Evolutionary conservation across 2,329 filamentous ascomycete species (phyloP), one percentile per base, ranked within the genome.

Genomic region (Colletotrichum sidae): DNA sequence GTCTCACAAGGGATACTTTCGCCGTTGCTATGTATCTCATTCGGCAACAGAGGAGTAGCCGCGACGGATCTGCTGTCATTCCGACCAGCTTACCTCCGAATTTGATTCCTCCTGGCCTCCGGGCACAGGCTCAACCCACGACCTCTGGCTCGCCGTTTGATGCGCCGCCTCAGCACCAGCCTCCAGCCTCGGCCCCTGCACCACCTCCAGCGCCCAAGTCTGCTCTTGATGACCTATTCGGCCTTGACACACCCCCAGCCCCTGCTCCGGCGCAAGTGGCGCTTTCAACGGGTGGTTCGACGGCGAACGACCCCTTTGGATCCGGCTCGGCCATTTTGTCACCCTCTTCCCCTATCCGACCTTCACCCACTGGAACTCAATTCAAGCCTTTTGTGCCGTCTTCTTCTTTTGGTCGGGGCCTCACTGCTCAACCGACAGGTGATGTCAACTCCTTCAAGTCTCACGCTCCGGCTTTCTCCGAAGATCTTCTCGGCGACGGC

Each of bases 1-100:
- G 91, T 62, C 82, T 99, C 61, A 94, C 86, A 51, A 89, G 88
- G 71, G 96, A 99, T 70, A 94, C 97, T 72, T 99, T 99, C 75
- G 94, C 96, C 0, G 94, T 99, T 51, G 95, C 96, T 57, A 97
- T 99, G 94, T 96, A 96, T 75, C 84, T 99, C 55, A 97, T 99
- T 72, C 88, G 94, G 67, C 92, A 97, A 76, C 94, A 97, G 76
- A 87, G 94, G 58, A 91, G 86, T 69, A 91, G 90, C 68, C 88
- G 88, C 62, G 88, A 90, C 60, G 83, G 84, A 15, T 75, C 81
- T 38, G 80, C 79, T 45, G 81, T 87, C 35, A 78, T 98, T 38
- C 96, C 96, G 2, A 83, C 90, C 25, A 85, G 88, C n/a, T 81
- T 99, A 46, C 94, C 95, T 9, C 83, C 90, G 0, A 94, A 91